These are phyloP conservation scores for Salix dunnii DNA, from an alignment of 345 rosid species.

Conservation along the genomic window DNA sequence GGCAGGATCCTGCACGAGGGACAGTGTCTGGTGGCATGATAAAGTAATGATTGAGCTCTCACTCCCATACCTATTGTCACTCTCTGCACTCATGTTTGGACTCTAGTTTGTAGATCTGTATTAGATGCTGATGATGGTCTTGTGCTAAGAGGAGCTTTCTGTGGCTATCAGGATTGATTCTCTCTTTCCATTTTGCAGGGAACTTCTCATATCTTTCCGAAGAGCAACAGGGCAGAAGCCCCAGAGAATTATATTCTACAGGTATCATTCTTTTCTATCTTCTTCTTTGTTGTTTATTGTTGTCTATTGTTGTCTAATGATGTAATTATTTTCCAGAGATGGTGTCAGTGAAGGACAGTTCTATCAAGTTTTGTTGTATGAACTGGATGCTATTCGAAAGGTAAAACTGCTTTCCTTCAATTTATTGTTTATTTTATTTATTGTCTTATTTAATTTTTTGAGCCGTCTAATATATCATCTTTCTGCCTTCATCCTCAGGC, in stretches of 20 bases:
- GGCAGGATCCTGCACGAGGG: conserved; percentile 95
- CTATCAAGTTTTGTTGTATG: conserved; percentile 87
- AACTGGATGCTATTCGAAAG: conserved; percentile 97
- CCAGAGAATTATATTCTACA: conserved; percentile 87
- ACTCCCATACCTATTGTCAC: too few relatives aligned
- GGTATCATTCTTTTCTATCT: conserved; percentile 32
- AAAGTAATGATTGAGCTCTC: conserved; percentile 46
- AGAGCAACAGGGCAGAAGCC: conserved; percentile 96
- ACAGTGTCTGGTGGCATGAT: conserved; percentile 96
- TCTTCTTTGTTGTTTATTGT: background rate
- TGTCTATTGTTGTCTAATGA: background rate
- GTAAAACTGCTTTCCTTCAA: conserved; percentile 27
- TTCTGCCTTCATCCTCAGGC: conserved; percentile 46
- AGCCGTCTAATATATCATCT: background rate
- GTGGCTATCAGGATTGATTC: background rate
- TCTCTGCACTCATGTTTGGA: background rate
- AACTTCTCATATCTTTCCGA: conserved; percentile 89
- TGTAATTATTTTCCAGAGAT: conserved; percentile 47
- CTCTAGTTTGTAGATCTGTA: background rate
- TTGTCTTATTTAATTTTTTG: background rate
- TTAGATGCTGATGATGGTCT: too few relatives aligned
- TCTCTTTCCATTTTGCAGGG: conserved; percentile 37
- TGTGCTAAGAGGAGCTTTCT: background rate
- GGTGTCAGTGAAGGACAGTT: conserved; percentile 99
- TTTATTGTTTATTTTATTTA: background rate